Evolutionary conservation across 306 rosid genomes (phyloP), one percentile per base, ranked within the genome.

Genomic region (Prunus kanzakura): DNA sequence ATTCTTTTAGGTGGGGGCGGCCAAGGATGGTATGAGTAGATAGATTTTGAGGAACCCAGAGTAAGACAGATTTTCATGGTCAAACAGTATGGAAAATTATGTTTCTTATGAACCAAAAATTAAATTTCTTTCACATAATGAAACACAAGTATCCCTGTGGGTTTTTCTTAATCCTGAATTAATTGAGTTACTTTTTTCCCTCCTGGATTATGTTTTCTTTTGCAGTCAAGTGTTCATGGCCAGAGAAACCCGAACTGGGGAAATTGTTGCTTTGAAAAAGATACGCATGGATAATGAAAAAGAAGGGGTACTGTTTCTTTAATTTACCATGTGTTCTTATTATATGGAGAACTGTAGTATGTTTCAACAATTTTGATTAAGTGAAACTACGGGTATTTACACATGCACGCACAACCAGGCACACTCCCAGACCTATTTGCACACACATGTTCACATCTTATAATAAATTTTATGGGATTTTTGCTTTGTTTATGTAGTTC

Each of bases 201-300:
- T 68, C 69, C 67, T 29, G 43, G 22, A 12, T 43, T 29, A 1
- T 64, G 41, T 63, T 25, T 80, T 23, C 74, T 72, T 74, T 72
- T 81, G 82, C 86, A 90, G 96, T 66, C 92, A 90, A 81, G 96
- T 90, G 55, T 90, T 81, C 75, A 90, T 84, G 90, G 96, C 96
- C 55, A 86, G 78, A 84, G 96, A 90, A 77, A 84, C 74, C 64
- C 79, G 32, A 74, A 88, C 92, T 8, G 96, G 96, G 23, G 92
- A 90, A 83, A 88, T 88, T 76, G 96, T 90, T 83, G 96, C 96
- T 29, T 81, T 90, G 80, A 90, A 90, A 80, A 90, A 84, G 78
- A 88, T 90, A 79, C 86, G 92, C 35, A 90, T 90, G 92, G 96
- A 88, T 83, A 88, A 83, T 30, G 92, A 90, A 83, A 90, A 86